A percentile compares a stretch with the other conserved stretches of the same genome.
These are phyloP conservation scores for Cymbopogon flexuosus DNA, from an alignment of 202 grass and related monocot genomes.

Conservation along the genomic window DNA sequence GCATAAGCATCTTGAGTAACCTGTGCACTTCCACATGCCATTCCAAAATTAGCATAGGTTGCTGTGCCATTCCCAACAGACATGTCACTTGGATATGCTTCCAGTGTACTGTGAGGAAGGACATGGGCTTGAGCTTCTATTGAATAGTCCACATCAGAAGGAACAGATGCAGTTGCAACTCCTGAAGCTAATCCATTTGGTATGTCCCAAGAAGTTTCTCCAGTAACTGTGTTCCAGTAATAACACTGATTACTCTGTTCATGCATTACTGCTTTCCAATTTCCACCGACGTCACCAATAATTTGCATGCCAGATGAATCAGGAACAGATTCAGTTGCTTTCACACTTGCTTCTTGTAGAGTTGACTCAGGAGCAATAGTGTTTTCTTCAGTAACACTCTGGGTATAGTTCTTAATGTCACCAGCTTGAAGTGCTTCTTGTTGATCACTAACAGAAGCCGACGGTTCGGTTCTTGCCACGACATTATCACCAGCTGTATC, in stretches of 20 bases:
- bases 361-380: constrained; percentile 25
- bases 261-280: constrained; percentile 89
- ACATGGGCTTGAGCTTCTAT: constrained; percentile 42
- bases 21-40: constrained; percentile 35
- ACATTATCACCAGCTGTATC: constrained; percentile 21
- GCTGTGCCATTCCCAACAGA: constrained; percentile 32
- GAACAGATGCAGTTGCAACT: constrained; percentile 29
- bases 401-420: constrained; percentile 29
- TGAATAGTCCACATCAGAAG: constrained; percentile 39
- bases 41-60: constrained; percentile 46
- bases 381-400: constrained; percentile 44
- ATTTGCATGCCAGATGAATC: constrained; percentile 68
- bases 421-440: constrained; percentile 45
- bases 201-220: constrained; percentile 95
- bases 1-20: constrained; percentile 47
- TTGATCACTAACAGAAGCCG: constrained; percentile 38
- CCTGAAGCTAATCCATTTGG: constrained; percentile 45
- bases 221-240: constrained; percentile 96
- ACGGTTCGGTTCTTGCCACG: constrained; percentile 26
- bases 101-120: constrained; percentile 30
- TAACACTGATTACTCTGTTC: constrained; percentile 83
- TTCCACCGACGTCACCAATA: constrained; percentile 62
- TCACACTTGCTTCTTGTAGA: constrained; percentile 26
- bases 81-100: constrained; percentile 40
- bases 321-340: constrained; percentile 26